Conservation (phyloP, 805 yeast genomes). For the Candida fluviatilis region DNA sequence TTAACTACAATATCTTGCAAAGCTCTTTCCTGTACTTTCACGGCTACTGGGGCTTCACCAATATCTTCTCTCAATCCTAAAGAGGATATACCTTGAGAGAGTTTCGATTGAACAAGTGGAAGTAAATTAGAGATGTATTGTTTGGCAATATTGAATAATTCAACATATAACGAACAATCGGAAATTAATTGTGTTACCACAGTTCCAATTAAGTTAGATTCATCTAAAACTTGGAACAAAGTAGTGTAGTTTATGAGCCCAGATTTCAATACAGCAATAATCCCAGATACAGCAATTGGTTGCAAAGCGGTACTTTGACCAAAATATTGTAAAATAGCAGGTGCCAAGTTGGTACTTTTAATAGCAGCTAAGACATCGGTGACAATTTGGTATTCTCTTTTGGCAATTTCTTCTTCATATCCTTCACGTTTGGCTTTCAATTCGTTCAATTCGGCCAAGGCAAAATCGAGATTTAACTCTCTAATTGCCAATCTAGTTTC, state of each 20-base stretch:
- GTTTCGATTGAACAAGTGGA: conserved; percentile 19
- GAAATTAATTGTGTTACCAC: conserved; percentile 33
- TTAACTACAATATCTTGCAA: conserved; percentile 27
- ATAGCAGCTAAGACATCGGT: conserved; percentile 36
- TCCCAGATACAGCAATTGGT: conserved; percentile 15
- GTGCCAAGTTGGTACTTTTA: conserved; percentile 33
- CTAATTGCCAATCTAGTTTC: conserved; percentile 7
- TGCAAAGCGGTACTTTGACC: conserved; percentile 23
- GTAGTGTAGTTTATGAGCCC: conserved; percentile 29
- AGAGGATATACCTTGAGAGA: conserved; percentile 13
- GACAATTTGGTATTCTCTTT: conserved; percentile 37
- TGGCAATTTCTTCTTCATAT: conserved; percentile 20
- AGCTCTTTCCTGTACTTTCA: conserved; percentile 11
- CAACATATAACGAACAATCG: conserved; percentile 35
- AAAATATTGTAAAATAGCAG: conserved; percentile 29
- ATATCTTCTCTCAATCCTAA: conserved; percentile 16
- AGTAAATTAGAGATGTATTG: conserved; percentile 22
- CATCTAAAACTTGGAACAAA: conserved; percentile 32
- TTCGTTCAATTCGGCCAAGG: conserved; percentile 21
- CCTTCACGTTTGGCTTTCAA: conserved; percentile 28
- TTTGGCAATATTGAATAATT: conserved; percentile 29
- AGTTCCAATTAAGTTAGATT: conserved; percentile 30
- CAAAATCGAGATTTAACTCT: conserved; percentile 15
- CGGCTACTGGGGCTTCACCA: conserved; percentile 3
- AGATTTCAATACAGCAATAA: conserved; percentile 28